Evolutionary conservation across 176 grass and related monocot genomes (phyloP).

Genomic region (Ensete ventricosum): DNA sequence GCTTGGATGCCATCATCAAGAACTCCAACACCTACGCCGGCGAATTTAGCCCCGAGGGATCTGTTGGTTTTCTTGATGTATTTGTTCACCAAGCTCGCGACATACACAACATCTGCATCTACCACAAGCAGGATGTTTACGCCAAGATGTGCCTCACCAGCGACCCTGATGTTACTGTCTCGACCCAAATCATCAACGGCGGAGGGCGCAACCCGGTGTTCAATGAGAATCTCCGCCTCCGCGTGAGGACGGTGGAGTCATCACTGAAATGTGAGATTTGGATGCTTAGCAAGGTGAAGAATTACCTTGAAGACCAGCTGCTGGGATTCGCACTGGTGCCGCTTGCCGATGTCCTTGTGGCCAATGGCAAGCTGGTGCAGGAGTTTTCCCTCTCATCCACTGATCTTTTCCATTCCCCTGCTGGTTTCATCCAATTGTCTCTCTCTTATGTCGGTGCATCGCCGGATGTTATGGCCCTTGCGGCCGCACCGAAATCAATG

Average conservation of each 20-base stretch:
- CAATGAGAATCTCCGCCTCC: neutral
- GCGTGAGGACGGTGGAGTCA: neutral
- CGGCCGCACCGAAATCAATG: slow-evolving; percentile 25
- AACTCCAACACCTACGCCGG: neutral
- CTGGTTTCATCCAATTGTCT: slow-evolving; percentile 68
- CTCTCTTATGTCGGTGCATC: slow-evolving; percentile 60
- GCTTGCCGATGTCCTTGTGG: slow-evolving; percentile 31
- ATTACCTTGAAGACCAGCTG: slow-evolving; percentile 7
- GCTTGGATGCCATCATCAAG: too few species aligned
- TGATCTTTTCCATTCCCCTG: slow-evolving; percentile 73
- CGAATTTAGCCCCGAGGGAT: neutral
- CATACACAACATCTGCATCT: slow-evolving; percentile 9
- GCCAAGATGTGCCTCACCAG: slow-evolving; percentile 6
- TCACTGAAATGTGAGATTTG: slow-evolving; percentile 11
- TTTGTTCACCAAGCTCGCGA: slow-evolving; percentile 4
- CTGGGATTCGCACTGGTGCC: slow-evolving; percentile 9
- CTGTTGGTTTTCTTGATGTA: neutral
- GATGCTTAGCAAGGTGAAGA: slow-evolving; percentile 17
- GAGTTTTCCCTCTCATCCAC: slow-evolving; percentile 69
- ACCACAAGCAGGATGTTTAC: slow-evolving; percentile 8
- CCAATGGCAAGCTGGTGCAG: slow-evolving; percentile 31
- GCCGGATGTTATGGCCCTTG: slow-evolving; percentile 48
- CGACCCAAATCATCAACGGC: neutral
- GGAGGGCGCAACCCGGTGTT: neutral
- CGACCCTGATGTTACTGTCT: neutral